Evolutionary conservation across 108 stramenopile genomes (phyloP).

Genomic region (Skeletonema costatum): DNA sequence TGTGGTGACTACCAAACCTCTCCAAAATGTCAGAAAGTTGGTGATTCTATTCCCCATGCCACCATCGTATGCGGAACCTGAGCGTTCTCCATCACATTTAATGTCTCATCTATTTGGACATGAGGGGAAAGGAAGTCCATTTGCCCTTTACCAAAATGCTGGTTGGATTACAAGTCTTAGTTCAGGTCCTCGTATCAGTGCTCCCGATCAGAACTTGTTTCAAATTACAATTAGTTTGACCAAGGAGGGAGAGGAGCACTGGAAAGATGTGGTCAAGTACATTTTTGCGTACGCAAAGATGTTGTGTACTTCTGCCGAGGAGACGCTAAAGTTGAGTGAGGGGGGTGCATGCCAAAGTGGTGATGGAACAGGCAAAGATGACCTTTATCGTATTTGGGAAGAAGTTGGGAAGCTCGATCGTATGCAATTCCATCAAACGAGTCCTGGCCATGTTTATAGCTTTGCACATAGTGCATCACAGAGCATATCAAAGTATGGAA

Average conservation of each 20-base stretch:
- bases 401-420: conserved; percentile 55
- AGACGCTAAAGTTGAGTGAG: conserved; percentile 8
- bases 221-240: conserved; percentile 77
- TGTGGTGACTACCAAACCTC: conserved; percentile 68
- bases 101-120: conserved; percentile 81
- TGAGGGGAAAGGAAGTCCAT: conserved; percentile 72
- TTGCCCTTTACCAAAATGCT: conserved; percentile 72
- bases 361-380: not conserved
- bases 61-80: conserved; percentile 45
- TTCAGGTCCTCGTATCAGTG: conserved; percentile 59
- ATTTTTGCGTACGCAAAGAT: conserved; percentile 74
- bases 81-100: conserved; percentile 61
- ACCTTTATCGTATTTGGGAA: conserved; percentile 33
- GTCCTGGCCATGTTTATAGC: conserved; percentile 70
- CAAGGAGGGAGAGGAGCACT: conserved; percentile 72
- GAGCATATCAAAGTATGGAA: conserved; percentile 63
- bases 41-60: conserved; percentile 74
- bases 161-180: conserved; percentile 63
- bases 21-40: conserved; percentile 66
- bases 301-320: conserved; percentile 44
- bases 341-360: conserved; percentile 3
- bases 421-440: conserved; percentile 78
- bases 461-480: conserved; percentile 68
- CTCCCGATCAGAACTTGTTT: conserved; percentile 75
- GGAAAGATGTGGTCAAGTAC: conserved; percentile 64